Conservation (phyloP, 2,329 filamentous ascomycete species). For the Tolypocladium ophioglossoides region DNA sequence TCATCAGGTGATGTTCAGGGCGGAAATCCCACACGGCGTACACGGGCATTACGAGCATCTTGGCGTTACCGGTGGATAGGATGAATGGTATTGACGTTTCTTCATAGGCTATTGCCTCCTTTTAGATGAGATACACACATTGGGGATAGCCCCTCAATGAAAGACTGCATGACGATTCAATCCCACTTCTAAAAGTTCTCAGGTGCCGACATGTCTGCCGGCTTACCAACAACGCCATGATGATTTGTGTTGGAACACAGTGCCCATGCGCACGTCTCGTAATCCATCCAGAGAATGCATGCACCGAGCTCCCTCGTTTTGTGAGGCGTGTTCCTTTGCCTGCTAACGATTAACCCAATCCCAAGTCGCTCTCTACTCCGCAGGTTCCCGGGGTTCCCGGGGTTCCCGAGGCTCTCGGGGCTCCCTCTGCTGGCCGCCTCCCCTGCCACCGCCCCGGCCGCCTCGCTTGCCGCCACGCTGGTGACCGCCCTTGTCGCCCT, state of each 20-base stretch:
- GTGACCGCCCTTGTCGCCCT: conserved; percentile 30
- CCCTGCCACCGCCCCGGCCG: conserved; percentile 39
- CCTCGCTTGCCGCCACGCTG: conserved; percentile 41
- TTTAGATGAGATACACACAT: conserved; percentile 3
- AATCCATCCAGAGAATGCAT: conserved; percentile 10
- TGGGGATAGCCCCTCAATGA: background rate
- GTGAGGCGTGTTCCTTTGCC: background rate
- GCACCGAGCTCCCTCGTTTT: conserved; percentile 4
- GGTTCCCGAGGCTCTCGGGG: conserved; percentile 30
- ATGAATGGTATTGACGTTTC: conserved; percentile 18
- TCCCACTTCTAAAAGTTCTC: conserved; percentile 21
- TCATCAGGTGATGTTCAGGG: conserved; percentile 18
- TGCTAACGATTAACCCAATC: background rate
- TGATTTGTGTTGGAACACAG: conserved; percentile 21
- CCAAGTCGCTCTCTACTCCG: conserved; percentile 18
- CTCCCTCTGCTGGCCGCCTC: conserved; percentile 41
- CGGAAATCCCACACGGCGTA: conserved; percentile 18
- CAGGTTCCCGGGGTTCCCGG: conserved; percentile 16
- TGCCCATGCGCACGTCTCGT: conserved; percentile 17
- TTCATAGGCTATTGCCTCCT: conserved; percentile 13
- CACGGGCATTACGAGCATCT: conserved; percentile 24
- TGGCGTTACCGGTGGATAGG: conserved; percentile 28
- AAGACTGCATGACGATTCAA: conserved; percentile 18
- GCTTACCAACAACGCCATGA: conserved; percentile 27
- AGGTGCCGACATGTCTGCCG: conserved; percentile 18